Conservation (phyloP, 73 alveolate genomes). For the Paramecium pentaurelia region DNA sequence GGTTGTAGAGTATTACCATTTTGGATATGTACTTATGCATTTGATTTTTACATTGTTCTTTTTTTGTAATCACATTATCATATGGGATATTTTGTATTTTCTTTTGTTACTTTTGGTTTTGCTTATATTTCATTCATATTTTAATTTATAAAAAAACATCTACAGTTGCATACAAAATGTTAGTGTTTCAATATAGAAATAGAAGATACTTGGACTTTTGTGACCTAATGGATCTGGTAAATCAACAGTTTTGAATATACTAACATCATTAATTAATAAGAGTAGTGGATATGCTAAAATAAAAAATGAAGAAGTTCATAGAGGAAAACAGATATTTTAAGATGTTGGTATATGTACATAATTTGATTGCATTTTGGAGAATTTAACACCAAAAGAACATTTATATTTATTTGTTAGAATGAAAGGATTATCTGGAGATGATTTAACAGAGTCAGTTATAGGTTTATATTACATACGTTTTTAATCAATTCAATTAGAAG, state of each 20-base stretch:
- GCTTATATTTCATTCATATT: neutral
- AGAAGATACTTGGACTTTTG: slow-evolving; percentile 49
- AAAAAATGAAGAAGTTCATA: slow-evolving; percentile 31
- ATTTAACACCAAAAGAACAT: slow-evolving; percentile 72
- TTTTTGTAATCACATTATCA: slow-evolving; percentile 9
- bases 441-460: slow-evolving; percentile 54
- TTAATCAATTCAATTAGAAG: slow-evolving; percentile 72
- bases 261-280: slow-evolving; percentile 57
- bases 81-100: neutral
- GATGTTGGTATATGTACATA: slow-evolving; percentile 74
- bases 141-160: neutral
- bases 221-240: slow-evolving; percentile 74
- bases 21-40: slow-evolving; percentile 53
- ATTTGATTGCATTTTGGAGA: slow-evolving; percentile 69
- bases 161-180: slow-evolving; percentile 35
- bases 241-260: slow-evolving; percentile 60
- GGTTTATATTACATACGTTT: slow-evolving; percentile 62
- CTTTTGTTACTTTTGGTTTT: neutral
- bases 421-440: slow-evolving; percentile 64
- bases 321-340: slow-evolving; percentile 55
- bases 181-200: slow-evolving; percentile 7
- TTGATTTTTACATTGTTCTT: slow-evolving; percentile 12
- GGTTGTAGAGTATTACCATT: slow-evolving; percentile 53
- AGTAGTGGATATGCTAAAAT: slow-evolving; percentile 64
- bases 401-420: slow-evolving; percentile 69